phyloP scores from a whole-genome alignment of 305 asterid species.

The Lippia alba region DNA sequence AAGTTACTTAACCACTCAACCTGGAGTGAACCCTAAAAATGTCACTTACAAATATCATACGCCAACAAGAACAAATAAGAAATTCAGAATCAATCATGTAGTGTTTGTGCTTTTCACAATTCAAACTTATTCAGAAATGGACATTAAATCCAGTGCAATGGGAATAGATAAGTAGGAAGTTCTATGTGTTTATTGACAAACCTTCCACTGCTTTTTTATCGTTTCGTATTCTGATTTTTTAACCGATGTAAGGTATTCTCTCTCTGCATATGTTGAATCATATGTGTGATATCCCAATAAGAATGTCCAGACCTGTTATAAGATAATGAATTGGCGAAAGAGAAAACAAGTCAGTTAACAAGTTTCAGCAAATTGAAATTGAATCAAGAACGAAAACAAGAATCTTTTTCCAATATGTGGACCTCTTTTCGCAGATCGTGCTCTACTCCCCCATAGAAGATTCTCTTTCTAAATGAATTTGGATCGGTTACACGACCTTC shows the following conservation, averaged over 20 bases:
- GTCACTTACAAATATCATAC: background rate
- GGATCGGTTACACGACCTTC: slow-evolving; percentile 87
- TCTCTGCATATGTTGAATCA: slow-evolving; percentile 93
- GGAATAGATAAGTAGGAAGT: slow-evolving; percentile 17
- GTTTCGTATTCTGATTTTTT: slow-evolving; percentile 88
- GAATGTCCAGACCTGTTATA: slow-evolving; percentile 83
- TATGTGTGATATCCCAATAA: slow-evolving; percentile 77
- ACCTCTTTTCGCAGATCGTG: slow-evolving; percentile 86
- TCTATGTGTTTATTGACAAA: slow-evolving; percentile 44
- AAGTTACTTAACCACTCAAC: background rate
- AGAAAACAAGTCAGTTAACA: slow-evolving; percentile 23
- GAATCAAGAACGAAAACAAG: slow-evolving; percentile 24
- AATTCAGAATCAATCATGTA: slow-evolving; percentile 5
- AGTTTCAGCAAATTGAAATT: slow-evolving; percentile 26
- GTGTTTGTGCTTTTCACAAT: background rate
- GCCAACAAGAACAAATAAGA: slow-evolving; percentile 2
- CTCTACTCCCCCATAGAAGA: slow-evolving; percentile 94
- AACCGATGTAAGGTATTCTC: slow-evolving; percentile 73
- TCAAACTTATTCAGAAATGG: slow-evolving; percentile 2
- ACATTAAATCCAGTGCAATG: slow-evolving; percentile 4
- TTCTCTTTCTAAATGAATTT: slow-evolving; percentile 72
- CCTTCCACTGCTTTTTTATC: slow-evolving; percentile 96
- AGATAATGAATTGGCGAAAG: slow-evolving; percentile 3
- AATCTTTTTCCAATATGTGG: slow-evolving; percentile 31
- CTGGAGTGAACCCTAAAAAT: background rate